Percentiles rank a stretch among this genome's conserved stretches.
Evolutionary conservation across 371 early-diverging fungal species (phyloP).

Genomic region (Mucor circinelloides): DNA sequence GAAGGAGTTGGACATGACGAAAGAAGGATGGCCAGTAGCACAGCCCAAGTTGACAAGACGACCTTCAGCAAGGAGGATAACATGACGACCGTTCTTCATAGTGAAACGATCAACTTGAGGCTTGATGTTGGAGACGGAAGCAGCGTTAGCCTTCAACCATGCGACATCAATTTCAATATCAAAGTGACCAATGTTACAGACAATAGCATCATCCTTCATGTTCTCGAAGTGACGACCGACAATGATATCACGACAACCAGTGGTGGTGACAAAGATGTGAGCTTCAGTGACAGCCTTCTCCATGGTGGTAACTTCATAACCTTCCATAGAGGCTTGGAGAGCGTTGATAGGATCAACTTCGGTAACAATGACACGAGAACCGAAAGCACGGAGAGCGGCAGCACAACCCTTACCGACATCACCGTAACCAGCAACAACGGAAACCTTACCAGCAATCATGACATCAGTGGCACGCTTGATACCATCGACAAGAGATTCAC

Average conservation of each 20-base stretch:
- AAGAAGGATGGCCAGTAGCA: constrained; percentile 98
- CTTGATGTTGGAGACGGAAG: constrained; percentile 91
- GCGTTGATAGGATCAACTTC: constrained; percentile 99
- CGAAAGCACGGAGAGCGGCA: constrained; percentile 97
- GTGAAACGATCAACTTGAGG: constrained; percentile 98
- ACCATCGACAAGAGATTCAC: constrained; percentile 99
- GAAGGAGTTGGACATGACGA: constrained; percentile 99
- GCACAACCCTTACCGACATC: constrained; percentile 99
- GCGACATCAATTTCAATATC: constrained; percentile 99
- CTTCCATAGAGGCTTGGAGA: constrained; percentile 99
- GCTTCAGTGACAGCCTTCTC: constrained; percentile 91
- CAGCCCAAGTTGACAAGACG: constrained; percentile 99
- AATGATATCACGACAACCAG: constrained; percentile 99
- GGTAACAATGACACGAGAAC: constrained; percentile 97
- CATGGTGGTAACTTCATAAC: constrained; percentile 98
- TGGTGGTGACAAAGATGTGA: constrained; percentile 99
- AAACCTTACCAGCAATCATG: constrained; percentile 99
- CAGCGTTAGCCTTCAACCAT: constrained; percentile 97
- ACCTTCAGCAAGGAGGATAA: constrained; percentile 97
- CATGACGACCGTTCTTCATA: constrained; percentile 90
- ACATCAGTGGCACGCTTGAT: constrained; percentile 99
- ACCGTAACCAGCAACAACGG: constrained; percentile 98
- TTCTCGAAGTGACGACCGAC: constrained; percentile 84
- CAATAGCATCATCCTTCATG: constrained; percentile 99
- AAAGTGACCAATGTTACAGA: constrained; percentile 99